A percentile compares a stretch with the other conserved stretches of the same genome.
phyloP scores from a whole-genome alignment of 2,329 filamentous ascomycete genomes.

The Colletotrichum salicis region DNA sequence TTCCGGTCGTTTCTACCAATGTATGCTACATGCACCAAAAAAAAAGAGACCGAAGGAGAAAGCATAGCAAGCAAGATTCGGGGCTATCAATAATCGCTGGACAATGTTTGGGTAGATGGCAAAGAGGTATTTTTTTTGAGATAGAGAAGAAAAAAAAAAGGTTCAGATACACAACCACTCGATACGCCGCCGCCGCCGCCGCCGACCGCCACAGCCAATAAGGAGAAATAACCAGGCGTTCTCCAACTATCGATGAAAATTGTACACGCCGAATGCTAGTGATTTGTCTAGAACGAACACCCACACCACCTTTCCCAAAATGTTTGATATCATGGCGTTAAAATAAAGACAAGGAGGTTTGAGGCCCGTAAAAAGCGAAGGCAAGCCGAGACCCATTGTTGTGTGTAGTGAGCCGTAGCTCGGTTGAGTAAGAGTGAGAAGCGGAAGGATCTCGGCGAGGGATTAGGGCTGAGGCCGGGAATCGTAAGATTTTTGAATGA shows the following conservation, averaged over 20 bases:
- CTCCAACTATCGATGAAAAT: background rate
- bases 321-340: slow-evolving; percentile 31
- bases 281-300: slow-evolving; percentile 20
- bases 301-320: slow-evolving; percentile 5
- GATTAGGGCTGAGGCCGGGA: slow-evolving; percentile 25
- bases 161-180: background rate
- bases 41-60: background rate
- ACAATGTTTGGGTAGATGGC: background rate
- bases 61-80: background rate
- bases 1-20: background rate
- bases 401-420: slow-evolving; percentile 7
- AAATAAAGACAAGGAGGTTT: background rate
- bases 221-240: background rate
- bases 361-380: slow-evolving; percentile 1
- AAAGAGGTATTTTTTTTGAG: background rate
- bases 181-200: background rate
- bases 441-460: slow-evolving; percentile 2
- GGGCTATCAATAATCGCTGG: background rate
- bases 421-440: background rate
- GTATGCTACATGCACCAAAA: background rate
- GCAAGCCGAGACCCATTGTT: background rate
- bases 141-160: background rate
- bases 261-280: slow-evolving; percentile 24
- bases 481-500: background rate
- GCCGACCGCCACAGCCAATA: too few species aligned